Evolutionary conservation across 2,329 filamentous ascomycete genomes (phyloP), one percentile per base, ranked within the genome.

Genomic region (Epichloe gansuensis): DNA sequence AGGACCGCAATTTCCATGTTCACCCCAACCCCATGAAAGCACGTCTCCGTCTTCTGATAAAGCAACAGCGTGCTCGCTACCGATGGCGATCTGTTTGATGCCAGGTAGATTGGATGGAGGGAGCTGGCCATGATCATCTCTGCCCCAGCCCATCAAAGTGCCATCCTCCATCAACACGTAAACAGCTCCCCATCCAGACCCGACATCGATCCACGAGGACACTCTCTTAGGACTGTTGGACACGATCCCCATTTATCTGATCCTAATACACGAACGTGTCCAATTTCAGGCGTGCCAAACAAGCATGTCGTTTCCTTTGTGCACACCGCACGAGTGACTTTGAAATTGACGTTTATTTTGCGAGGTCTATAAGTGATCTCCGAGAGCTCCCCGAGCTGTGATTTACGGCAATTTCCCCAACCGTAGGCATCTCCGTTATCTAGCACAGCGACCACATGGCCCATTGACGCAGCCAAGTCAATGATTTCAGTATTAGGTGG

Each of bases 1-100:
- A 38, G 81, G 79, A 3, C 93, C 93, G 66, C 93, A 98, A 65
- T 98, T 98, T 1, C 93, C 93, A 69, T 98, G 93, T 69, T 97
- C 91, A 2, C 90, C 91, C 93, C 93, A 98, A 21, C 93, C 93
- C 89, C 91, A 97, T 1, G 88, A 80, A 48, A 94, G 69, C 1
- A 95, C 81, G 49, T 83, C 78, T 1, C 81, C 81, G 21, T 77
- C 73, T 9, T 69, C 70, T 0, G 86, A 82, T 28, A 91, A 68
- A 8, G 82, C 88, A 56, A 97, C 68, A n/a, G 80, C 82, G 67
- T 98, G 93, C 67, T 97, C 93, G 63, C 91, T 96, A 0, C 93
- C 93, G 46, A 86, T 80, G 3, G 87, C 86, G n/a, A 97, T 77
- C 25, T 74, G 72, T 9, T 71, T 68, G 3, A 90, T 62, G 1